Evolutionary conservation across 2,329 filamentous ascomycete genomes (phyloP).

Genomic region (Xylariomycetidae sp.): DNA sequence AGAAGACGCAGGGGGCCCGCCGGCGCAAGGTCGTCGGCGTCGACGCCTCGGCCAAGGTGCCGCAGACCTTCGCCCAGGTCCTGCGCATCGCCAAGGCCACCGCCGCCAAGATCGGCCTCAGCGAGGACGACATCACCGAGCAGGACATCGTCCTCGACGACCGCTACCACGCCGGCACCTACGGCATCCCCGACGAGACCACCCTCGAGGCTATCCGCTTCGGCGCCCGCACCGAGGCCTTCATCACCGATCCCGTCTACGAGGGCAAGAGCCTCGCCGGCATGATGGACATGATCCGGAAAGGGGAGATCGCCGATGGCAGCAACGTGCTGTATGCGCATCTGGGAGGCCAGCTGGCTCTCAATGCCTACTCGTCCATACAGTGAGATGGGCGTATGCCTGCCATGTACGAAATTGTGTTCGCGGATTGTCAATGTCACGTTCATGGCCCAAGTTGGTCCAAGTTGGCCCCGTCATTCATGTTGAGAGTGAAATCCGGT

Average conservation of each 20-base stretch:
- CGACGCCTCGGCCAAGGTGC: slow-evolving; percentile 55
- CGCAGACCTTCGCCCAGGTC: slow-evolving; percentile 59
- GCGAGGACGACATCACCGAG: slow-evolving; percentile 52
- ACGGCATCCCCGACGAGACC: slow-evolving; percentile 59
- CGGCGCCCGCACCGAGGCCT: slow-evolving; percentile 61
- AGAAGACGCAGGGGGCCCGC: slow-evolving; percentile 38
- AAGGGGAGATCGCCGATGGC: slow-evolving; percentile 49
- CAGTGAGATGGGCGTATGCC: slow-evolving; percentile 6
- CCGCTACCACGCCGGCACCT: slow-evolving; percentile 60
- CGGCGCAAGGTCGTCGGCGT: slow-evolving; percentile 58
- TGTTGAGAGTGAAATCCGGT: too few species aligned
- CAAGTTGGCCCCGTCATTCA: too few species aligned
- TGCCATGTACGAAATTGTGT: background rate
- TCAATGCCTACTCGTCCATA: slow-evolving; percentile 60
- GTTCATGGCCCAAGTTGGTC: too few species aligned
- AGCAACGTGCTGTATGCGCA: slow-evolving; percentile 69
- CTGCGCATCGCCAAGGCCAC: slow-evolving; percentile 61
- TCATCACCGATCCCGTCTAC: slow-evolving; percentile 72
- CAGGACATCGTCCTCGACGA: slow-evolving; percentile 56
- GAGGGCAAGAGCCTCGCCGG: slow-evolving; percentile 70
- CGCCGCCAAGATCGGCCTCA: slow-evolving; percentile 55
- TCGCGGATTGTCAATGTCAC: too few species aligned
- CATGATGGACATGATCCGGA: slow-evolving; percentile 61
- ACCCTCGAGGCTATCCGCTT: slow-evolving; percentile 65
- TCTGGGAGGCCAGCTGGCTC: slow-evolving; percentile 61